Evolutionary conservation across 441 rosid genomes (phyloP).

Genomic region (Pelargonium citronellum): DNA sequence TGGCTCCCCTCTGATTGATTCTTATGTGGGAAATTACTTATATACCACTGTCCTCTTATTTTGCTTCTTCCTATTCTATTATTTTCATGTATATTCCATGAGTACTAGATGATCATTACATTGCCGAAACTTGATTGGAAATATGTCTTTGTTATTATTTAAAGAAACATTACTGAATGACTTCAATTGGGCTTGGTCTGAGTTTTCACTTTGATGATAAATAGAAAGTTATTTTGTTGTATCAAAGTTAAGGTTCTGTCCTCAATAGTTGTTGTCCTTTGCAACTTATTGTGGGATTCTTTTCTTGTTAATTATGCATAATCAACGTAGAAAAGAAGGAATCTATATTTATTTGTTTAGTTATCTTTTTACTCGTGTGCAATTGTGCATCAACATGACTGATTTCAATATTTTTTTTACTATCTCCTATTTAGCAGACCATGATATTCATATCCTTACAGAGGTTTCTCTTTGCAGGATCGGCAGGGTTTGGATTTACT

Average conservation of each 20-base stretch:
- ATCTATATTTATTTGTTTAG: no score
- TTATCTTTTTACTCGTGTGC: neutral
- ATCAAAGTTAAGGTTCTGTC: neutral
- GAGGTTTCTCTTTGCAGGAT: constrained; percentile 19
- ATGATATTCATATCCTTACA: neutral
- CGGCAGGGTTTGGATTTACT: constrained; percentile 22
- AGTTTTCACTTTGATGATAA: neutral
- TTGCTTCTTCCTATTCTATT: neutral
- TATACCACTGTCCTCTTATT: neutral
- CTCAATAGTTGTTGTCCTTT: neutral
- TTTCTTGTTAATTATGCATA: neutral
- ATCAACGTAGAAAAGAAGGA: no score
- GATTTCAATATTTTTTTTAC: neutral
- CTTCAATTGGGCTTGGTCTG: neutral
- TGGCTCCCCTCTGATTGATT: neutral
- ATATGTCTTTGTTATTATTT: neutral
- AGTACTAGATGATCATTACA: neutral
- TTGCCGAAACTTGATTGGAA: neutral
- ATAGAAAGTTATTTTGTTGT: constrained; percentile 1
- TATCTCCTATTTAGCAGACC: neutral
- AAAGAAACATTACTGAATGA: neutral
- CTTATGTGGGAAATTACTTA: neutral
- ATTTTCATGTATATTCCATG: neutral
- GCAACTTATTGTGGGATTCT: neutral
- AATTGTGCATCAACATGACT: neutral